Percentiles rank a stretch among this genome's conserved stretches.
Evolutionary conservation across 176 grass and related monocot genomes (phyloP).

Genomic region (Elymus sibiricus): DNA sequence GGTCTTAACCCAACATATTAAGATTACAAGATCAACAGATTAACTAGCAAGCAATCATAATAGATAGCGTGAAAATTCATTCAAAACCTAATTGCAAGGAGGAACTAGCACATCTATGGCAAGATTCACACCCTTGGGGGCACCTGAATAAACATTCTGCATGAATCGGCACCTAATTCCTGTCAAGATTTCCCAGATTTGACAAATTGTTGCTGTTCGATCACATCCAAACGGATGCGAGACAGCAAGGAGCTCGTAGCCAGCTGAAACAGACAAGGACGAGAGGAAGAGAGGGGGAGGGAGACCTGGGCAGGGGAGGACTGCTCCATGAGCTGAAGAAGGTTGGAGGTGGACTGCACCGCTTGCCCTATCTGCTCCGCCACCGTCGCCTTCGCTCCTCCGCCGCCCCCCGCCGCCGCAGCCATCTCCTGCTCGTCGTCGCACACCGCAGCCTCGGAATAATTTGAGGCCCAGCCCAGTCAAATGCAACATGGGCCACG

Average conservation of each 20-base stretch:
- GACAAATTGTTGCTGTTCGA: not conserved
- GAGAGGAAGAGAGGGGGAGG: not conserved
- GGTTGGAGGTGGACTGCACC: constrained; percentile 91
- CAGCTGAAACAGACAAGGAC: not conserved
- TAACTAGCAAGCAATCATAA: not conserved
- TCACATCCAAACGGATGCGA: not conserved
- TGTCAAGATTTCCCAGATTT: not conserved
- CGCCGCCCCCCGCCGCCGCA: not conserved
- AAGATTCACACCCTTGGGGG: not conserved
- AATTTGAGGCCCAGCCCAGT: not conserved
- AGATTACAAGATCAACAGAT: not conserved
- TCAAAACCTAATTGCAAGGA: not conserved
- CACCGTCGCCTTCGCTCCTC: constrained; percentile 47
- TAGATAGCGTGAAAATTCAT: not conserved
- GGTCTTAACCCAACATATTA: not conserved
- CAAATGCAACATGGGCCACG: constrained; percentile 1
- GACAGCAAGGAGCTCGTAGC: not conserved
- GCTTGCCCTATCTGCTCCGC: constrained; percentile 82
- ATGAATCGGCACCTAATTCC: not conserved
- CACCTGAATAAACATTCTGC: not conserved
- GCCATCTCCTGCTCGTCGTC: not conserved
- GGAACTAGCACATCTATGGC: not conserved
- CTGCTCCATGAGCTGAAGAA: constrained; percentile 86
- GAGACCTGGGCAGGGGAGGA: constrained; percentile 82
- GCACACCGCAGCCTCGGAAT: not conserved